Base-by-base conservation (phyloP, 495 filamentous ascomycete species). In the Lophium mytilinum region DNA sequence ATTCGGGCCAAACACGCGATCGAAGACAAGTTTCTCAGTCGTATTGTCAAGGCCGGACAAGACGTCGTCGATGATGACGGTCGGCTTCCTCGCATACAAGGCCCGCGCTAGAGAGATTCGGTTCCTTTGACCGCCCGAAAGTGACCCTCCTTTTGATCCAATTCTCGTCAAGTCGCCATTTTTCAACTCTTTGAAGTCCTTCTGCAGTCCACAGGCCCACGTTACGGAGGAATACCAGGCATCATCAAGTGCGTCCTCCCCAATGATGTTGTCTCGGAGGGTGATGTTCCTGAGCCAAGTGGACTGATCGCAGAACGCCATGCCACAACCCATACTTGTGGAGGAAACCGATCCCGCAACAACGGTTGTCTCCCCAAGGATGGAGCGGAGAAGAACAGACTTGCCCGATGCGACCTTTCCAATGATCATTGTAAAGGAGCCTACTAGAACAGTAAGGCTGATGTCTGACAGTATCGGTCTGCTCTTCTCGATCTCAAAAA, bases 31-130 rank as follows among this genome's bases (percentile, higher is more conserved):
- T 9, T 63, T 57, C 53, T 73, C 70, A 0, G 75, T 73, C 21
- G 60, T 57, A 1, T 66, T 64, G 42, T 74, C 71, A 1, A 73
- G 56, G 7, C 67, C 72, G 48, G 65, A 71, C 43, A 74, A 67
- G 9, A 62, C 50, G 51, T 74, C 72, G 36, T 73, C 72, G 8
- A 74, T 49, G 5, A 74, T 43, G 1, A 60, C 60, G 6, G 69
- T 55, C 7, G 68, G 58, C 34, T 57, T 62, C 0, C 68, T 54
- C 4, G 65, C 59, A 52, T 66, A 73, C 0, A 75, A 37, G 0
- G 66, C 63, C 33, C 70, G 66, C 1, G 73, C 73, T 1, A 75
- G 65, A 46, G 64, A 33, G 9, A 66, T 53, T 10, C 61, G 56
- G 18, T 61, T 57, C 43, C 52, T 64, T 46, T 66, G 61, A 10